phyloP scores from a whole-genome alignment of 129 eudicot genomes.

The Saussurea involucrata region DNA sequence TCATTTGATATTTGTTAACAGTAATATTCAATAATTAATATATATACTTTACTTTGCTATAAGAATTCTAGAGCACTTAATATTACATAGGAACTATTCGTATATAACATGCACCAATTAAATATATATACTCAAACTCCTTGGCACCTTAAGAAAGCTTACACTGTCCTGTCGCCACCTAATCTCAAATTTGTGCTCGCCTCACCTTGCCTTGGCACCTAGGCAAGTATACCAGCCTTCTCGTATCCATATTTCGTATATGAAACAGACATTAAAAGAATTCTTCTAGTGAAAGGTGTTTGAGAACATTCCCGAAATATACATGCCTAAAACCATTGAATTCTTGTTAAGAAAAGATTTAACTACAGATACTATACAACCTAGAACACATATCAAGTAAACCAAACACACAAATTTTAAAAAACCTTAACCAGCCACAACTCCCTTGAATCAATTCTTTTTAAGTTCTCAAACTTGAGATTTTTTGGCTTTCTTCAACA shows the following conservation, averaged over 20 bases:
- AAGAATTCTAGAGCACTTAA: neutral
- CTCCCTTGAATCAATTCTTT: neutral
- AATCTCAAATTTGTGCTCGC: neutral
- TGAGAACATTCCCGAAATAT: neutral
- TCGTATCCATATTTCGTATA: neutral
- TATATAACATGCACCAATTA: neutral
- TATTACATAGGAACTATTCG: neutral
- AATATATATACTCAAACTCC: neutral
- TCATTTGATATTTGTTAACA: neutral
- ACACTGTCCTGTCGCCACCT: neutral
- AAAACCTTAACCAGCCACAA: neutral
- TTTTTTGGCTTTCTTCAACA: neutral
- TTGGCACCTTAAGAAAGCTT: neutral
- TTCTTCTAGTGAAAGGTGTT: neutral
- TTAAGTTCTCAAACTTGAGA: neutral
- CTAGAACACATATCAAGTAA: conserved; percentile 1
- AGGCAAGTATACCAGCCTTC: neutral
- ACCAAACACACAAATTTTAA: neutral
- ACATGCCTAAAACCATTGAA: neutral
- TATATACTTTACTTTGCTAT: neutral
- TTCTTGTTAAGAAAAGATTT: neutral
- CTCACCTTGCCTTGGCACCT: neutral
- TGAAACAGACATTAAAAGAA: neutral
- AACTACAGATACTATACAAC: neutral
- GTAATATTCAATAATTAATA: neutral